Base-by-base conservation (phyloP, 2,329 filamentous ascomycete genomes). In the Trichophyton mentagrophytes region DNA sequence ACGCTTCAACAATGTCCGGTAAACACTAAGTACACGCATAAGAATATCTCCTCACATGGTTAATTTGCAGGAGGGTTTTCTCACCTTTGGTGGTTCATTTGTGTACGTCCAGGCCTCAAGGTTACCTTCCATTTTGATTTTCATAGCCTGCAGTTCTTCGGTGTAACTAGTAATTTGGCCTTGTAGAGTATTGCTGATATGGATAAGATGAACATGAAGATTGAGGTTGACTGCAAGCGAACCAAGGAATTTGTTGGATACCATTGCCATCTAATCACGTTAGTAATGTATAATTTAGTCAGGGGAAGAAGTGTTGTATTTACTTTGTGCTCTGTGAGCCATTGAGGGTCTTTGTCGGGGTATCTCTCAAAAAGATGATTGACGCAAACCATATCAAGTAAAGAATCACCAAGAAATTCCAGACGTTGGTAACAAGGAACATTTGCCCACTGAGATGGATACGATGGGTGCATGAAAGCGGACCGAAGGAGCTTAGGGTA, bases 301-400 rank as follows among this genome's bases (percentile, higher is more conserved):
- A 13, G 8, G 36, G 46, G 27, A 58, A 27, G 27, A n/a, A 15
- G 25, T 3, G 7, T 53, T 11, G 20, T 9, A 63, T 69, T 59
- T 69, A 78, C 77, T 67, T 97, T 97, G 79, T 97, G 92, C 73
- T 97, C 93, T 0, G 93, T 97, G 62, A 99, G 79, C 92, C 92
- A 97, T 71, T 97, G 91, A 0, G 93, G 92, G 68, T 96, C 90
- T 61, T 87, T 88, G 58, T 83, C 77, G 0, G 90, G 90, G 66
- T 88, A 90, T 2, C 78, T 80, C 66, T 85, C 80, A 74, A 90
- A 97, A 3, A 99, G 79, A 67, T 89, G 85, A 66, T 91, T 87
- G 60, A 97, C 86, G 67, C 87, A 89, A 9, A 80, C 87, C 83
- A 92, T 88, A 69, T 96, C 91, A 1, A 95, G 83, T 1, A 97